Evolutionary conservation across 1,139 yeast genomes (phyloP).

Genomic region (Debaryomyces singareniensis): DNA sequence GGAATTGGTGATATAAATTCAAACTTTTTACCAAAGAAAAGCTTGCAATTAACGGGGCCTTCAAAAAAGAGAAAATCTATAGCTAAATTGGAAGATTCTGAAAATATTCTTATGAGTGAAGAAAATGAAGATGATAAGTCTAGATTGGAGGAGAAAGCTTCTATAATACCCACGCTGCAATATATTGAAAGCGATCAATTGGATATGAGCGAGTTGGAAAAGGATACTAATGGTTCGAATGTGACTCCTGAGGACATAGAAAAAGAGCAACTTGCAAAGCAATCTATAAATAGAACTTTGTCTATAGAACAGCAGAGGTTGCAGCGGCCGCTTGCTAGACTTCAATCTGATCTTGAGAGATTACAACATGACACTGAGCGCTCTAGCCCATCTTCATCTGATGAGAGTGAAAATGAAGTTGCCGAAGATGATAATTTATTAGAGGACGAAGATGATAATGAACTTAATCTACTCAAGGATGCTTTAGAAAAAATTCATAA

Average conservation of each 20-base stretch:
- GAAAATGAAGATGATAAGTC: slow-evolving; percentile 14
- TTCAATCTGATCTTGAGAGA: slow-evolving; percentile 69
- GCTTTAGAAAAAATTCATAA: slow-evolving; percentile 61
- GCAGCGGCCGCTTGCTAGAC: slow-evolving; percentile 76
- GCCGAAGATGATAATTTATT: slow-evolving; percentile 48
- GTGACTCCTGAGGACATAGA: slow-evolving; percentile 28
- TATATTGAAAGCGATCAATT: slow-evolving; percentile 10
- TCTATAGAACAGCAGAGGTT: slow-evolving; percentile 62
- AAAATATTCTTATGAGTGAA: slow-evolving; percentile 14
- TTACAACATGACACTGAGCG: slow-evolving; percentile 28
- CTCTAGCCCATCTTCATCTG: slow-evolving; percentile 9
- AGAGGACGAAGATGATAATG: slow-evolving; percentile 75
- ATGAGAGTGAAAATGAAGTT: slow-evolving; percentile 12
- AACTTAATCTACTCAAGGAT: slow-evolving; percentile 55
- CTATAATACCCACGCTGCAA: slow-evolving; percentile 4
- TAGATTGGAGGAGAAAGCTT: neutral
- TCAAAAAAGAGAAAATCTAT: slow-evolving; percentile 54
- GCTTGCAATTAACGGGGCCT: slow-evolving; percentile 64
- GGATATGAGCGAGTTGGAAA: slow-evolving; percentile 11
- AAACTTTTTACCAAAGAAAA: slow-evolving; percentile 79
- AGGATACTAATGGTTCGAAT: slow-evolving; percentile 36
- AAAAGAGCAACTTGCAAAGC: slow-evolving; percentile 41
- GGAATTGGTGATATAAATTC: slow-evolving; percentile 98
- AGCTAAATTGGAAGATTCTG: slow-evolving; percentile 46
- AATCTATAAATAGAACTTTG: slow-evolving; percentile 50